Percentiles rank a stretch among this genome's conserved stretches.
Conservation (phyloP, 1,284 basidiomycete species). For the Heterobasidion occidentale region DNA sequence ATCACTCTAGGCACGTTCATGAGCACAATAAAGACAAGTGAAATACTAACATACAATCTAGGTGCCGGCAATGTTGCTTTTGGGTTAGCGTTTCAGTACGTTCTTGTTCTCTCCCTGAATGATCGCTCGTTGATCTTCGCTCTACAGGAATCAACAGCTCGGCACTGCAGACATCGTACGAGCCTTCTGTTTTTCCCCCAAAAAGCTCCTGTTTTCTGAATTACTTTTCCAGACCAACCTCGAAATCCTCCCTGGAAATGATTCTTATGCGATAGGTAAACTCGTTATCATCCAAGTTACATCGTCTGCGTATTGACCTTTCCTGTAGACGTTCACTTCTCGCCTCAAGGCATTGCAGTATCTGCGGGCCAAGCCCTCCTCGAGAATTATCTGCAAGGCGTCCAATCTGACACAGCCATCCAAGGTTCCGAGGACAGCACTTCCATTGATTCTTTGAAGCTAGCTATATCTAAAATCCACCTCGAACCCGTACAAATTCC, state of each 20-base stretch:
- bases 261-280: conserved; percentile 44
- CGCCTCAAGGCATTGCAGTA: conserved; percentile 50
- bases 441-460: conserved; percentile 55
- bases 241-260: conserved; percentile 47
- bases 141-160: conserved; percentile 39
- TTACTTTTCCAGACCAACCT: conserved; percentile 34
- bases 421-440: conserved; percentile 54
- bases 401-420: conserved; percentile 52
- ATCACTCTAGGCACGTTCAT: conserved; percentile 47
- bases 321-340: conserved; percentile 51
- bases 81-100: conserved; percentile 38
- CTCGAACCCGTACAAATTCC: conserved; percentile 62
- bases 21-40: not conserved
- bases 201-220: not conserved
- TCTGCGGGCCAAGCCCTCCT: conserved; percentile 52
- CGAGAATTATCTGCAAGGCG: conserved; percentile 67
- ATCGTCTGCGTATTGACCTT: not conserved
- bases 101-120: not conserved
- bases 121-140: conserved; percentile 2
- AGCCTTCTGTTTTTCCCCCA: conserved; percentile 13
- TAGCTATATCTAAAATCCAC: conserved; percentile 55
- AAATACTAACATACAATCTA: not conserved
- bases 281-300: not conserved
- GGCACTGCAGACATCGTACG: conserved; percentile 55
- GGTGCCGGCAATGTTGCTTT: conserved; percentile 4